Evolutionary conservation across 129 eudicot genomes (phyloP).

Genomic region (Silybum marianum): DNA sequence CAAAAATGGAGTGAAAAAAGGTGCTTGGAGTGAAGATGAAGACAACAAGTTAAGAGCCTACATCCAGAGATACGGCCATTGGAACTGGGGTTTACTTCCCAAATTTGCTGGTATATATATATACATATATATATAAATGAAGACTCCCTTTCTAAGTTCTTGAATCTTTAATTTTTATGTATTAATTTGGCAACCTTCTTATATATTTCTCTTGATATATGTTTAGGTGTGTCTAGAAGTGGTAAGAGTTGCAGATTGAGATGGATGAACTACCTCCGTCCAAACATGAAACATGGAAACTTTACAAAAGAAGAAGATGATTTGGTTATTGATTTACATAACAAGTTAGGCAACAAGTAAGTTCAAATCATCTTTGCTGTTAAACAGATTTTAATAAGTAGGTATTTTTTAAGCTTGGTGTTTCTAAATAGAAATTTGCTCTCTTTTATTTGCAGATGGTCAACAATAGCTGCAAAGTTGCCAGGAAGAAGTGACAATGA

Average conservation of each 20-base stretch:
- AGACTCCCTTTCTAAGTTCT: background rate
- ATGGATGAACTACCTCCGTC: slow-evolving; percentile 34
- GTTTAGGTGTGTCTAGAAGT: slow-evolving; percentile 28
- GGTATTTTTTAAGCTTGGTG: background rate
- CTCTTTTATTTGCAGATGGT: slow-evolving; percentile 15
- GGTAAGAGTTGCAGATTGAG: slow-evolving; percentile 38
- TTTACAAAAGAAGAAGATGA: slow-evolving; percentile 31
- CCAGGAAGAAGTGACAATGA: slow-evolving; percentile 41
- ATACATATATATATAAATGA: background rate
- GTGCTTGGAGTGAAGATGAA: slow-evolving; percentile 66
- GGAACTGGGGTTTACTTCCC: slow-evolving; percentile 65
- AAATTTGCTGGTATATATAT: slow-evolving; percentile 47
- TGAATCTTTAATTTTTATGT: background rate
- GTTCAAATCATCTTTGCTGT: background rate
- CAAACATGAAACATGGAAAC: slow-evolving; percentile 27
- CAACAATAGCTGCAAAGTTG: slow-evolving; percentile 23
- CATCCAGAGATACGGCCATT: slow-evolving; percentile 49
- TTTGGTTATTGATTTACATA: slow-evolving; percentile 8
- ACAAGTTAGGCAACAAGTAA: slow-evolving; percentile 34
- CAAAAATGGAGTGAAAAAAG: slow-evolving; percentile 48
- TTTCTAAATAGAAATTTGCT: background rate
- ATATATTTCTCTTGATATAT: background rate
- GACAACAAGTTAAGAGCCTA: slow-evolving; percentile 49
- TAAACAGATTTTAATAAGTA: background rate
- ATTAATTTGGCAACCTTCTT: background rate